These are phyloP conservation scores for Pyronema domesticum DNA, from an alignment of 495 filamentous ascomycete genomes.

Conservation along the genomic window DNA sequence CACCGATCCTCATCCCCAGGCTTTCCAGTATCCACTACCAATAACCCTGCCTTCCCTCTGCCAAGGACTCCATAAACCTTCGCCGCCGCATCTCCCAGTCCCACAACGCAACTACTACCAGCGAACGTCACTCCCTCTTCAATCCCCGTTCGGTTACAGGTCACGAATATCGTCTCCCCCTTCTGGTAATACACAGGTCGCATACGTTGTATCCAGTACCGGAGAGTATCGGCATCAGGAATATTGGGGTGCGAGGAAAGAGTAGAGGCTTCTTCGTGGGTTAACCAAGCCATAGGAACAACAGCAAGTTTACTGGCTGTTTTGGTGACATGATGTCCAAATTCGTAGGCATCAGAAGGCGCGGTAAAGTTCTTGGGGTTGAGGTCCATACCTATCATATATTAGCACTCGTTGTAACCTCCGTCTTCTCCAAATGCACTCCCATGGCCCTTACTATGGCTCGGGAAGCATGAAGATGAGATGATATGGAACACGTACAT, in stretches of 20 bases:
- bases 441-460: neutral
- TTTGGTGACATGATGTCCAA: constrained; percentile 59
- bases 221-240: constrained; percentile 63
- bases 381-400: constrained; percentile 43
- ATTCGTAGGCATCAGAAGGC: constrained; percentile 66
- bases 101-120: constrained; percentile 68
- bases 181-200: constrained; percentile 46
- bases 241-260: constrained; percentile 20
- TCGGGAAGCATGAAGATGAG: neutral
- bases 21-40: constrained; percentile 27
- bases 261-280: constrained; percentile 33
- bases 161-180: constrained; percentile 53
- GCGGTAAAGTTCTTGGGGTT: constrained; percentile 31
- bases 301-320: constrained; percentile 52
- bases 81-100: constrained; percentile 47
- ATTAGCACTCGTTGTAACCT: constrained; percentile 5
- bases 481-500: constrained; percentile 41
- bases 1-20: too few relatives aligned
- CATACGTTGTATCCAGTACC: constrained; percentile 78
- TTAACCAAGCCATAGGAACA: constrained; percentile 80
- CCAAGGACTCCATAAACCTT: constrained; percentile 51
- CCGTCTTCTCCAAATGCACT: neutral
- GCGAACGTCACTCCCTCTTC: constrained; percentile 59
- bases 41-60: constrained; percentile 43
- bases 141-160: constrained; percentile 62